Evolutionary conservation across 768 basidiomycete species (phyloP).

Genomic region (Boletus subcaerulescens): DNA sequence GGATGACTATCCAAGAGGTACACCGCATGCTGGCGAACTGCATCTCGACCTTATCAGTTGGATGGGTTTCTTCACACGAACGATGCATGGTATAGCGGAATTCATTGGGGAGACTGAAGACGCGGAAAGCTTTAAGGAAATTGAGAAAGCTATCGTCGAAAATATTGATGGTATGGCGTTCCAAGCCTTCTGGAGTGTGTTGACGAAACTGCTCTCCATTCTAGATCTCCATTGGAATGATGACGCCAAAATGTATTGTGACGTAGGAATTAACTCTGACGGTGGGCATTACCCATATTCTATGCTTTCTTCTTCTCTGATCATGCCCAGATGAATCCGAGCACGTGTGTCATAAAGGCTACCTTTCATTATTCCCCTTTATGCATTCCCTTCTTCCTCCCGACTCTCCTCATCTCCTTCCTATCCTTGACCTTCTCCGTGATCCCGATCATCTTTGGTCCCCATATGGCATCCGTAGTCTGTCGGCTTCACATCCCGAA

Average conservation of each 20-base stretch:
- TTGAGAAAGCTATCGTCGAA: slow-evolving; percentile 74
- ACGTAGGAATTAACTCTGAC: slow-evolving; percentile 78
- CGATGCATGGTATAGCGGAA: slow-evolving; percentile 87
- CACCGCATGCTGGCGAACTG: slow-evolving; percentile 86
- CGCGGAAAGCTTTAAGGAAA: slow-evolving; percentile 66
- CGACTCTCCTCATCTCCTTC: slow-evolving; percentile 73
- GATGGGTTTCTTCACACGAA: slow-evolving; percentile 95
- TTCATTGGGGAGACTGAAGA: slow-evolving; percentile 89
- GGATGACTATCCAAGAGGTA: slow-evolving; percentile 94
- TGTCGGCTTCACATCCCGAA: slow-evolving; percentile 84
- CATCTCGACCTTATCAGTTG: slow-evolving; percentile 93
- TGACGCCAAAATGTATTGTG: slow-evolving; percentile 89
- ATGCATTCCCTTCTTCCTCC: slow-evolving; percentile 76
- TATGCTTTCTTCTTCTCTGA: background rate
- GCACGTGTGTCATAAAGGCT: slow-evolving; percentile 88
- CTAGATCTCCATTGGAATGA: slow-evolving; percentile 93
- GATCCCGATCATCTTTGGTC: slow-evolving; percentile 92
- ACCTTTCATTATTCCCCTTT: slow-evolving; percentile 93
- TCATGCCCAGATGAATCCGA: slow-evolving; percentile 74
- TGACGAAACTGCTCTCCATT: background rate
- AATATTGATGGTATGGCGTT: slow-evolving; percentile 74
- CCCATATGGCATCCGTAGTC: slow-evolving; percentile 80
- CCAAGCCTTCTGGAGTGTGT: background rate
- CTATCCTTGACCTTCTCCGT: slow-evolving; percentile 75
- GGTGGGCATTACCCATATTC: slow-evolving; percentile 44